These are phyloP conservation scores for Escovopsis sp. DNA, from an alignment of 2,329 filamentous ascomycete species.

Conservation along the genomic window DNA sequence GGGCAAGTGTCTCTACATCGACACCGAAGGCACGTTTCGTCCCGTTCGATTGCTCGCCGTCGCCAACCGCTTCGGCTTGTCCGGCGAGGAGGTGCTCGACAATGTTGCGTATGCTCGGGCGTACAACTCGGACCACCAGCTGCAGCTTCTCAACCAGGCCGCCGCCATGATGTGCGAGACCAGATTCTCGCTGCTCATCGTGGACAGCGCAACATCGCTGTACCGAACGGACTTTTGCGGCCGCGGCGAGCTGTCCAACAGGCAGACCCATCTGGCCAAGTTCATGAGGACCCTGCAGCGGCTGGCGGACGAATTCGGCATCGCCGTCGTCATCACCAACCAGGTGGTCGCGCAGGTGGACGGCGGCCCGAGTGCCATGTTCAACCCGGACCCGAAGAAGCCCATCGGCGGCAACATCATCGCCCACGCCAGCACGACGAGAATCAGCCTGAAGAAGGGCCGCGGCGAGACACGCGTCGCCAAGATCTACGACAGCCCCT, in stretches of 20 bases:
- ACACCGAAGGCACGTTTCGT: slow-evolving; percentile 93
- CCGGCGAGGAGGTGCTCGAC: slow-evolving; percentile 92
- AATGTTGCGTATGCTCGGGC: slow-evolving; percentile 96
- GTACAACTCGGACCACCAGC: slow-evolving; percentile 96
- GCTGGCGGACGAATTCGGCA: slow-evolving; percentile 73
- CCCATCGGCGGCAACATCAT: slow-evolving; percentile 98
- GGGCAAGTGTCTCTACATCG: slow-evolving; percentile 96
- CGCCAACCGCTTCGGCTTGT: slow-evolving; percentile 85
- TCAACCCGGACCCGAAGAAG: slow-evolving; percentile 98
- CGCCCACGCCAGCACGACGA: slow-evolving; percentile 88
- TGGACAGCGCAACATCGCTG: slow-evolving; percentile 88
- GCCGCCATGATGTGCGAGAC: slow-evolving; percentile 99
- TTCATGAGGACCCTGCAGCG: slow-evolving; percentile 77
- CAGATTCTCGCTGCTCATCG: slow-evolving; percentile 85
- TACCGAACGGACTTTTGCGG: slow-evolving; percentile 95
- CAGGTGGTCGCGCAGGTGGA: slow-evolving; percentile 98
- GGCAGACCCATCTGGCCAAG: slow-evolving; percentile 78
- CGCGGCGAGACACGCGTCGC: slow-evolving; percentile 90
- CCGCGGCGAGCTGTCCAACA: slow-evolving; percentile 88
- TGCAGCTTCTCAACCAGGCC: slow-evolving; percentile 87
- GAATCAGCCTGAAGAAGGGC: slow-evolving; percentile 90
- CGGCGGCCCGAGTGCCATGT: slow-evolving; percentile 92
- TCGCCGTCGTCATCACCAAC: slow-evolving; percentile 96
- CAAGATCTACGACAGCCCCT: slow-evolving; percentile 98
- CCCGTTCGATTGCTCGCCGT: slow-evolving; percentile 84